These are phyloP conservation scores for Funneliformis geosporum DNA, from an alignment of 192 early-diverging fungal species.

Conservation along the genomic window DNA sequence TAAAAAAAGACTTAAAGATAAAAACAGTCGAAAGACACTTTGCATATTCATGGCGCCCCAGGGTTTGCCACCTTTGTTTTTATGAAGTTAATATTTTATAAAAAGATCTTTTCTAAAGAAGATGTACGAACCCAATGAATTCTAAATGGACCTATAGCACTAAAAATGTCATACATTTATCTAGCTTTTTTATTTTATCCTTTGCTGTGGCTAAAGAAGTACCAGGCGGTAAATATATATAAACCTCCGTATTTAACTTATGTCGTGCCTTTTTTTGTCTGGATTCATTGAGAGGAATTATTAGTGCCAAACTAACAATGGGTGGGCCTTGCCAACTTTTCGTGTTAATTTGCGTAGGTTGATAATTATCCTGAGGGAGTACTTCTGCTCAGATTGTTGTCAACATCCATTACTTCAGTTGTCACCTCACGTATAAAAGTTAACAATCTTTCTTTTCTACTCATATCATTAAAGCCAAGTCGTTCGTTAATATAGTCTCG, in stretches of 20 bases:
- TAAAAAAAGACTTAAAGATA: too few species aligned
- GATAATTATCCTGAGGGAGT: background rate
- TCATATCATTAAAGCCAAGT: background rate
- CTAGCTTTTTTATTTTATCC: background rate
- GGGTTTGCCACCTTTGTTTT: too few species aligned
- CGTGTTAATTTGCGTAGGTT: background rate
- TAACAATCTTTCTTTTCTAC: background rate
- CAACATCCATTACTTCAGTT: constrained; percentile 1
- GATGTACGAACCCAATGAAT: too few species aligned
- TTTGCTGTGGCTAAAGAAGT: background rate
- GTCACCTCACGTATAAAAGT: background rate
- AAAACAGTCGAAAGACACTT: too few species aligned
- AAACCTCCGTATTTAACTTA: background rate
- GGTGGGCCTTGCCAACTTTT: background rate
- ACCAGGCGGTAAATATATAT: background rate
- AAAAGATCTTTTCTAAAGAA: too few species aligned
- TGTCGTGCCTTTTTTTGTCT: background rate
- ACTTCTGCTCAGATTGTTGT: background rate
- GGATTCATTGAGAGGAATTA: background rate
- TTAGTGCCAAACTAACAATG: background rate
- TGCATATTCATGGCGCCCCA: too few species aligned
- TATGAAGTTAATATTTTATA: too few species aligned
- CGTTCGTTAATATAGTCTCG: background rate
- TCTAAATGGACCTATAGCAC: too few species aligned
- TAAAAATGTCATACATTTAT: too few species aligned